These are phyloP conservation scores for Diutina scorzettiae DNA, from an alignment of 1,139 yeast species.

Conservation along the genomic window DNA sequence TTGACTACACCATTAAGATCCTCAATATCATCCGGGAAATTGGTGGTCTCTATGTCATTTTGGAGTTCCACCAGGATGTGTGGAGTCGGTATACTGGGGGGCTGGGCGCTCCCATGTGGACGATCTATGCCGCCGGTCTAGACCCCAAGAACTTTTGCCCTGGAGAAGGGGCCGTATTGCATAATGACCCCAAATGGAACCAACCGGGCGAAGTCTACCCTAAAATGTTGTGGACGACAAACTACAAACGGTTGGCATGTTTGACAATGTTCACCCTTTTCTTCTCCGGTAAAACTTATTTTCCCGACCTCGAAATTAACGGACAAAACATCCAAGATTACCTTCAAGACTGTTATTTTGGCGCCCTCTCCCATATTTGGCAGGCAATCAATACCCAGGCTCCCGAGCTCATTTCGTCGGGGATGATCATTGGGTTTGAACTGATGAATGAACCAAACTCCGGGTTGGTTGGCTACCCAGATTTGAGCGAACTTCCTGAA, in stretches of 20 bases:
- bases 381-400: slow-evolving; percentile 29
- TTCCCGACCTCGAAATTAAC: slow-evolving; percentile 63
- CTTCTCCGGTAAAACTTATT: slow-evolving; percentile 59
- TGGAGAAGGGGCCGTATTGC: slow-evolving; percentile 71
- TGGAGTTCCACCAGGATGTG: slow-evolving; percentile 91
- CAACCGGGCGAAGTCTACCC: slow-evolving; percentile 33
- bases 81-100: slow-evolving; percentile 94
- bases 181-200: slow-evolving; percentile 34
- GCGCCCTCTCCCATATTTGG: slow-evolving; percentile 47
- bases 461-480: slow-evolving; percentile 46
- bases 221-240: slow-evolving; percentile 91
- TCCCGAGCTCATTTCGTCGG: slow-evolving; percentile 43
- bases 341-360: slow-evolving; percentile 52
- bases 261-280: slow-evolving; percentile 79
- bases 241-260: slow-evolving; percentile 65
- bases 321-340: slow-evolving; percentile 70
- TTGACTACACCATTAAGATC: slow-evolving; percentile 56
- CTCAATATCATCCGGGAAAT: slow-evolving; percentile 43
- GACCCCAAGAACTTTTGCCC: slow-evolving; percentile 56
- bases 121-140: slow-evolving; percentile 86
- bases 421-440: slow-evolving; percentile 64
- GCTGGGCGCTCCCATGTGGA: slow-evolving; percentile 94
- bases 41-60: slow-evolving; percentile 69
- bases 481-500: slow-evolving; percentile 36
- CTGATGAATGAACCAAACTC: slow-evolving; percentile 77